A percentile compares a stretch with the other conserved stretches of the same genome.
These are phyloP conservation scores for Mortierella claussenii DNA, from an alignment of 192 early-diverging fungal species.

Conservation along the genomic window DNA sequence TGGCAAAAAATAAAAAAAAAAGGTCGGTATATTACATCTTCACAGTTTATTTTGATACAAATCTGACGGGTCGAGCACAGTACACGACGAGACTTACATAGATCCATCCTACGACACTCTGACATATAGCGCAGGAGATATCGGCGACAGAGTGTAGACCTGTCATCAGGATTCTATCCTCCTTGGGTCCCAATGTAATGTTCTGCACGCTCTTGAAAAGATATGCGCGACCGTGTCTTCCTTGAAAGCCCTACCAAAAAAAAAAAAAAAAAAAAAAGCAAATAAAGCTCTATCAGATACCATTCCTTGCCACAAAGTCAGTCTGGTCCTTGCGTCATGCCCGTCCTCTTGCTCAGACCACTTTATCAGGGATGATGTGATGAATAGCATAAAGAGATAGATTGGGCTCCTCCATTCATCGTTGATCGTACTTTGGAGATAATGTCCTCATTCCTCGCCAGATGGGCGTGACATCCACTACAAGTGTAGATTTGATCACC, in stretches of 20 bases:
- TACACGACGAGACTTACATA: constrained; percentile 61
- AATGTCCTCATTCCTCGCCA: constrained; percentile 64
- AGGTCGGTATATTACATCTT: not conserved
- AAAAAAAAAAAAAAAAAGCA: no score
- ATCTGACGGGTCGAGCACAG: no score
- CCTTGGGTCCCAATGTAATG: constrained; percentile 59
- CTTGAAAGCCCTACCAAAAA: constrained; percentile 66
- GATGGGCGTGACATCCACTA: constrained; percentile 62
- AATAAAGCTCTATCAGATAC: no score
- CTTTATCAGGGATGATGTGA: no score
- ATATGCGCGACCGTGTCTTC: constrained; percentile 65
- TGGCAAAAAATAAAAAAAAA: not conserved
- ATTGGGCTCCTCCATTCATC: no score
- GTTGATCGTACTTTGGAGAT: constrained; percentile 59
- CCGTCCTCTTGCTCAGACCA: no score
- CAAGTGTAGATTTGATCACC: constrained; percentile 64
- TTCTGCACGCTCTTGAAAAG: constrained; percentile 65
- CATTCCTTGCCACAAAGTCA: no score
- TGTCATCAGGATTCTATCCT: constrained; percentile 67
- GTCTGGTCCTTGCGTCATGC: no score
- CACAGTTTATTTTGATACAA: no score
- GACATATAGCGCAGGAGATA: constrained; percentile 62
- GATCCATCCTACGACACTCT: constrained; percentile 66
- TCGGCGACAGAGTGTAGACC: constrained; percentile 69
- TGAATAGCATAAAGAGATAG: no score